phyloP scores from a whole-genome alignment of 441 rosid genomes.

The Capsella rubella region DNA sequence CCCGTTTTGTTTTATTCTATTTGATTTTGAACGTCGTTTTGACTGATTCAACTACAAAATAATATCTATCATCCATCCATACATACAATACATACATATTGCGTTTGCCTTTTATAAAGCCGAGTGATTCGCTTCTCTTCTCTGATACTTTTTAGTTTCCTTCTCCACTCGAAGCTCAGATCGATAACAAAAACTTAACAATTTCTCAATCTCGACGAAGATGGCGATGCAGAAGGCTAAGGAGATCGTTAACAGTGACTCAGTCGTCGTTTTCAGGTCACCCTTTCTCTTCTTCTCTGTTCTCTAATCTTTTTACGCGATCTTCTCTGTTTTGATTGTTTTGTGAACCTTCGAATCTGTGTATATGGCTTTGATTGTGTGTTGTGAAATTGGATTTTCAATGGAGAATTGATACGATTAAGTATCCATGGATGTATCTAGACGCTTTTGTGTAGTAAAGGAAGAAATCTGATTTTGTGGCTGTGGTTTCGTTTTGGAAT shows the following conservation, averaged over 20 bases:
- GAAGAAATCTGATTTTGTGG: background rate
- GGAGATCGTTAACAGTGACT: conserved; percentile 60
- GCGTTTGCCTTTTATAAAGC: background rate
- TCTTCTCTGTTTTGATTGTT: background rate
- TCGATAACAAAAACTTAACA: conserved; percentile 20
- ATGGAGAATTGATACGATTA: background rate
- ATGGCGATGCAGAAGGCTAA: conserved; percentile 77
- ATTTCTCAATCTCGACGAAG: conserved; percentile 9
- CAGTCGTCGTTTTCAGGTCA: conserved; percentile 83
- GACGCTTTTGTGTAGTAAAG: conserved; percentile 19
- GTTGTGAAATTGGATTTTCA: background rate
- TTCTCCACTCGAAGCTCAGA: background rate
- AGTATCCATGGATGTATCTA: conserved; percentile 22
- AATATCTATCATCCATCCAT: background rate
- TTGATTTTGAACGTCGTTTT: background rate
- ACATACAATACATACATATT: background rate
- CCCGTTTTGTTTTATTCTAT: too few species aligned
- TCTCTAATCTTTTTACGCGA: background rate
- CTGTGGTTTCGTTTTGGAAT: background rate
- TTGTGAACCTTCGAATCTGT: background rate
- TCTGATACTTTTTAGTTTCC: background rate
- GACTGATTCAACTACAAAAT: background rate
- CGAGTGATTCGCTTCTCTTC: background rate
- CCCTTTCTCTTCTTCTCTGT: conserved; percentile 5
- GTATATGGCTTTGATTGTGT: background rate